Base-by-base conservation (phyloP, 345 rosid species). In the Ceriops decandra region DNA sequence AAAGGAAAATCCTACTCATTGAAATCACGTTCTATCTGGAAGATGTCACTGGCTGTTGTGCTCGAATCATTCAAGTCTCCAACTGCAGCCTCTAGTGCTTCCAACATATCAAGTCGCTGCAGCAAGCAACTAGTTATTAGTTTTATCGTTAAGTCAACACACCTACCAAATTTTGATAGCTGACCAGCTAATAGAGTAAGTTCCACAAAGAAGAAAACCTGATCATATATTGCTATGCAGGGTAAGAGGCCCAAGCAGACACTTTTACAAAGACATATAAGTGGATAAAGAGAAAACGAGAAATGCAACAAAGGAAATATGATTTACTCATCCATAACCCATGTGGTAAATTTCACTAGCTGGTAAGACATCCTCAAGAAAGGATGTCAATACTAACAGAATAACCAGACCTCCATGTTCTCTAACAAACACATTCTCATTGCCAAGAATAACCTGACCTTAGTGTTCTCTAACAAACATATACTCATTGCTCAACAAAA, bases 51-150 rank as follows among this genome's bases (percentile, higher is more conserved):
- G 31, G 77, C 68, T 26, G 71, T 74, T 79, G 67, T 20, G 30
- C 77, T 80, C 30, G 77, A 15, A 69, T 68, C 79, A 30, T 67
- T 68, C 26, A 78, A 52, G 36, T 86, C 85, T 59, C 81, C 92
- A 52, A 84, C 62, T 61, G 78, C 81, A 76, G 82, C 80, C 82
- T 89, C 97, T 74, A 91, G 57, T 69, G 85, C 85, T 85, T 91
- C 95, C 80, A 93, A 77, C 64, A 93, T 81, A 67, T 91, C 82
- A 62, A 93, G 72, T 76, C 97, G 84, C 96, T 93, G 86, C 67
- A 77, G 72, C 58, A 68, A 30, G 20, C 73, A 67, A 57, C 51
- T 52, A 68, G 60, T 54, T 49, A 62, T 74, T 69, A 74, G 64
- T 42, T 57, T 17, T 57, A 61, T 24, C 49, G 42, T 65, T 19